Base-by-base conservation (phyloP, 1,284 basidiomycete species). In the Cryptococcus floricola region DNA sequence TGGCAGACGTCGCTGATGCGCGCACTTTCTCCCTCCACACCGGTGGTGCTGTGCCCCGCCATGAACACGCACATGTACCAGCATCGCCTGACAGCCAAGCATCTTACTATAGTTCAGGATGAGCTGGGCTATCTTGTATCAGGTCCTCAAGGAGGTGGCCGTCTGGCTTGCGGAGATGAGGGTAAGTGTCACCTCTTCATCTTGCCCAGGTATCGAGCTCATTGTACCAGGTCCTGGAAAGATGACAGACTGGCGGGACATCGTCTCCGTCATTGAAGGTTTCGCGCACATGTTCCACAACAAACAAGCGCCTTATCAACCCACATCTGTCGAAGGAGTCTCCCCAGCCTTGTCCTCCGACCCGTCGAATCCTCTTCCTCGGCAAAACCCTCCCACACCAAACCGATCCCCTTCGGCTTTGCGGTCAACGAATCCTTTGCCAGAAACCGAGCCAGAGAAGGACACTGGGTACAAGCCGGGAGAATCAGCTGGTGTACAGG, bases 51-150 rank as follows among this genome's bases (percentile, higher is more conserved):
- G 34, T 98, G 94, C 68, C 96, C 95, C 3, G 95, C 96, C 0
- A 98, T 98, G 95, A 98, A 98, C 74, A 98, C 94, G 5, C 80
- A 90, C 62, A 98, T 98, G 95, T 98, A 89, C 71, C 83, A 89
- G 61, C 93, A 98, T 69, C 91, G 92, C n/a, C 80, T 98, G 38
- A 98, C 95, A 0, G 81, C 82, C 2, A 83, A 86, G 58, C 95
- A 98, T 67, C 71, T 97, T 23, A 80, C 82, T 10, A 69, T 87
- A 37, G 81, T 92, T 1, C 80, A 79, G 18, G 86, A 92, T 1
- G 81, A 87, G 44, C 81, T 96, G 10, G 82, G 83, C 2, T 97
- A 96, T 69, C 77, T 84, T 39, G 82, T 98, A 8, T 80, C 87
- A 3, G 93, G 94, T 0, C 95, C 94, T 0, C 74, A 76, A 55